Percentiles rank a stretch among this genome's conserved stretches.
phyloP scores from a whole-genome alignment of 2,329 filamentous ascomycete species.

The Clarireedia paspali region DNA sequence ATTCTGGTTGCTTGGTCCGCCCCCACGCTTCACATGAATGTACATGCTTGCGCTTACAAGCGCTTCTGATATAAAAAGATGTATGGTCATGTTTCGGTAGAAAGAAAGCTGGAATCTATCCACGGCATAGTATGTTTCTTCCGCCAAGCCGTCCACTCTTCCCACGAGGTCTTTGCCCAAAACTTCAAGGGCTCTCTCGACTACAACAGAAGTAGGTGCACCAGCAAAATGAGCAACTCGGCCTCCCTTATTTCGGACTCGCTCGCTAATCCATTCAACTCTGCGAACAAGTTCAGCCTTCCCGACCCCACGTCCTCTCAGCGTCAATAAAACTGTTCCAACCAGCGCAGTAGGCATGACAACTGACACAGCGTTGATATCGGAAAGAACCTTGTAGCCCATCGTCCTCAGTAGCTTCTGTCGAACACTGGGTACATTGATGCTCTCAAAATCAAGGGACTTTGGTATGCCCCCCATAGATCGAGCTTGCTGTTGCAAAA shows the following conservation, averaged over 20 bases:
- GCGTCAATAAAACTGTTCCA: conserved; percentile 83
- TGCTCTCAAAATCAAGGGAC: conserved; percentile 38
- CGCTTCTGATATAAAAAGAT: conserved; percentile 90
- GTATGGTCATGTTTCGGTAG: conserved; percentile 99
- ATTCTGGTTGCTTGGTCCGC: conserved; percentile 72
- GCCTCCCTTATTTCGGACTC: conserved; percentile 79
- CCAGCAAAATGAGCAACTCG: conserved; percentile 89
- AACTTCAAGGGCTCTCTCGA: conserved; percentile 85
- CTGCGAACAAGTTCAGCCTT: conserved; percentile 77
- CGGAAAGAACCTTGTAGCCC: conserved; percentile 84
- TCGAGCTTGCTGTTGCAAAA: conserved; percentile 65
- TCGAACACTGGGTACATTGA: conserved; percentile 28
- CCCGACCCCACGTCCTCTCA: conserved; percentile 86
- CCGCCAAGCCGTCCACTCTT: conserved; percentile 67
- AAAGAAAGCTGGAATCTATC: conserved; percentile 96
- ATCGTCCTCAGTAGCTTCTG: conserved; percentile 75
- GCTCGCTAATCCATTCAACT: conserved; percentile 80
- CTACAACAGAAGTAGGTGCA: conserved; percentile 69
- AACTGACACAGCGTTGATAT: conserved; percentile 94
- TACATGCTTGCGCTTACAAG: conserved; percentile 89
- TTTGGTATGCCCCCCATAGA: conserved; percentile 41
- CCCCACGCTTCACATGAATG: conserved; percentile 80
- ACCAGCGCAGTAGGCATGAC: conserved; percentile 98
- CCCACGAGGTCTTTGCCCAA: conserved; percentile 85
- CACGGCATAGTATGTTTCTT: conserved; percentile 90